A percentile compares a stretch with the other conserved stretches of the same genome.
phyloP scores from a whole-genome alignment of 1,284 basidiomycete genomes.

The Termitomyces sp. region DNA sequence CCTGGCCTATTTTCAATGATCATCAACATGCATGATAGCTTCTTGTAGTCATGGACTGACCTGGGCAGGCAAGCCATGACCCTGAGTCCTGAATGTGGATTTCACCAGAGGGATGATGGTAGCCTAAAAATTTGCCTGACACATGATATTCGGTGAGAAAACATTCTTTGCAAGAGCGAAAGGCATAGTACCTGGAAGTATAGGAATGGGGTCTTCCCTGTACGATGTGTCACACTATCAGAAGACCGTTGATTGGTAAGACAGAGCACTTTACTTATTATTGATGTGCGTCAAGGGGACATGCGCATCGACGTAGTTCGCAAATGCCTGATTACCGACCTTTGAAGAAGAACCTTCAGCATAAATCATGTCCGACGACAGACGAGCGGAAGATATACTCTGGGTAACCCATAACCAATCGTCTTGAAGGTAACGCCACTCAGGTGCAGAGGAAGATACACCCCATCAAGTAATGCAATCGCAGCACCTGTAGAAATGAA shows the following conservation, averaged over 20 bases:
- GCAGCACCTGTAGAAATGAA: conserved; percentile 32
- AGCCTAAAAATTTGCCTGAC: conserved; percentile 38
- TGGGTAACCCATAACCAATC: conserved; percentile 45
- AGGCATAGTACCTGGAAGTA: conserved; percentile 32
- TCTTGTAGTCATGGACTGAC: conserved; percentile 11
- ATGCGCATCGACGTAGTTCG: conserved; percentile 46
- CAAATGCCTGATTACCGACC: conserved; percentile 56
- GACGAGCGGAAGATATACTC: conserved; percentile 27
- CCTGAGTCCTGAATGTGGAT: conserved; percentile 45
- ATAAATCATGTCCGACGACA: background rate
- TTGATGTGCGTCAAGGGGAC: conserved; percentile 38
- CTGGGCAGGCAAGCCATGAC: conserved; percentile 34
- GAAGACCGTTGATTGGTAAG: background rate
- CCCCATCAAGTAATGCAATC: conserved; percentile 34
- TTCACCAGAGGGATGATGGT: conserved; percentile 50
- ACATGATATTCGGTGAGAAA: background rate
- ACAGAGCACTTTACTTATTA: conserved; percentile 26
- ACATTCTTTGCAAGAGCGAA: background rate
- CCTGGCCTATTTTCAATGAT: conserved; percentile 20
- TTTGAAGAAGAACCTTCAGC: conserved; percentile 6
- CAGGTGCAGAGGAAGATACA: conserved; percentile 26
- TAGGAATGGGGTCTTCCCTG: conserved; percentile 43
- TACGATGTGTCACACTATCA: background rate
- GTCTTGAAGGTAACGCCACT: conserved; percentile 20
- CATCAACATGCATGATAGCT: conserved; percentile 21